Base-by-base conservation (phyloP, 2,329 filamentous ascomycete species). In the Cladosporium sp. region DNA sequence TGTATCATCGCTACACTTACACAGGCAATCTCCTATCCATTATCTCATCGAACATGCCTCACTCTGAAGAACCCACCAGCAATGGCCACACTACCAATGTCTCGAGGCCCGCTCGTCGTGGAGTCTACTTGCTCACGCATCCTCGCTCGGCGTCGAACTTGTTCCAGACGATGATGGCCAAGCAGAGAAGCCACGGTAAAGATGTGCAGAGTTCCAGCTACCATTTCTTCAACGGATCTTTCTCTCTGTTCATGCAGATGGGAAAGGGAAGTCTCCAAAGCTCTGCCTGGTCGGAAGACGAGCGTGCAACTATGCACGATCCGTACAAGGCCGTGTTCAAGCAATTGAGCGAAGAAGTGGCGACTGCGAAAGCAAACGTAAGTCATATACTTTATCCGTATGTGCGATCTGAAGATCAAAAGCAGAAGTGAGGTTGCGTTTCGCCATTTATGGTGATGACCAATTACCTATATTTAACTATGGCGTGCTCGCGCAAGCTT, bases 121-220 rank as follows among this genome's bases (percentile, higher is more conserved):
- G 51, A 24, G 51, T 55, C 12, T 55, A 55, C 40, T 19, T 55
- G 28, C 51, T 55, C 32, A 47, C 51, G 8, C 51, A 55, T 6
- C 51, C 51, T 4, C 25, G 51, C 15, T 45, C 39, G 20, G 51
- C 51, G 13, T 55, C 51, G 25, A 55, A 55, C 13, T 32, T 55
- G 32, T 47, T 55, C 40, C 40, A 55, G 40, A 55, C 32, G 28
- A 55, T 55, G 51, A 55, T 55, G 51, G 51, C 40, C 10, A 45
- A 36, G 39, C 51, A 55, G 32, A 42, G n/a, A 32, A 42, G 51
- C 28, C 17, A n/a, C 12, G 47, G 25, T 13, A 32, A 32, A 19
- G 47, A 50, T 13, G 51, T 55, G 12, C 28, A 36, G 51, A 13
- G 40, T 9, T 55, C 51, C n/a, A 25, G 37, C 17, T 55, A 55